Evolutionary conservation across 1,284 basidiomycete genomes (phyloP).

Genomic region (Moesziomyces globuligerus): DNA sequence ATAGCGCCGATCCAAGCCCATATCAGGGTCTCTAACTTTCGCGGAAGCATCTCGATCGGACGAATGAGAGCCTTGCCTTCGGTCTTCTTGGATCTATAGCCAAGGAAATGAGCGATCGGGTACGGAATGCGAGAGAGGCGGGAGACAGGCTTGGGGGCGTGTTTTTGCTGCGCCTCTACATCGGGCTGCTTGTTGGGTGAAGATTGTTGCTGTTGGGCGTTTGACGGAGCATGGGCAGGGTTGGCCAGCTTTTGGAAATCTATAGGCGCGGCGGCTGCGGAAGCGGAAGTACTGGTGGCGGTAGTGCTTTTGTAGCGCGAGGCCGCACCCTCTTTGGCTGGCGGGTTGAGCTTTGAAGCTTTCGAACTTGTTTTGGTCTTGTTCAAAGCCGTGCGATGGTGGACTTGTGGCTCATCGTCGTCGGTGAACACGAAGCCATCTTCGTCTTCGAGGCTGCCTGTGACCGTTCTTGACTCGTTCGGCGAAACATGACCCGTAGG

Average conservation of each 20-base stretch:
- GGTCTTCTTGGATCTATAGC: conserved; percentile 27
- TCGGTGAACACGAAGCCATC: conserved; percentile 37
- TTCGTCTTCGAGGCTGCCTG: conserved; percentile 31
- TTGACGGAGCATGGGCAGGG: neutral
- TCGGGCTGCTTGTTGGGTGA: conserved; percentile 14
- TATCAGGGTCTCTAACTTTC: conserved; percentile 44
- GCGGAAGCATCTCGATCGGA: conserved; percentile 33
- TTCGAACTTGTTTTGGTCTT: neutral
- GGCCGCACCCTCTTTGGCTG: conserved; percentile 13
- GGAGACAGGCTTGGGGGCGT: conserved; percentile 17
- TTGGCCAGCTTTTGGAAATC: neutral
- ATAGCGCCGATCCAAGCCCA: conserved; percentile 53
- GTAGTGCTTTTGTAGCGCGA: conserved; percentile 17
- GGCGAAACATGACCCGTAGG: conserved; percentile 13
- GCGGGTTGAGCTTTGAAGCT: conserved; percentile 11
- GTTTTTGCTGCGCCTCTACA: conserved; percentile 29
- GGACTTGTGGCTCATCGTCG: conserved; percentile 10
- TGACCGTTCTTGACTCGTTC: conserved; percentile 36
- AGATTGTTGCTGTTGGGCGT: neutral
- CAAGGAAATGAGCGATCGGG: conserved; percentile 45
- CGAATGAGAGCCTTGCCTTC: conserved; percentile 33
- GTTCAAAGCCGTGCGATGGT: neutral
- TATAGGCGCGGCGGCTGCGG: conserved; percentile 7
- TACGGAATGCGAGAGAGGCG: conserved; percentile 44
- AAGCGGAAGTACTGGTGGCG: conserved; percentile 3